Evolutionary conservation across 768 basidiomycete genomes (phyloP), one percentile per base, ranked within the genome.

Genomic region (Mycena venus): DNA sequence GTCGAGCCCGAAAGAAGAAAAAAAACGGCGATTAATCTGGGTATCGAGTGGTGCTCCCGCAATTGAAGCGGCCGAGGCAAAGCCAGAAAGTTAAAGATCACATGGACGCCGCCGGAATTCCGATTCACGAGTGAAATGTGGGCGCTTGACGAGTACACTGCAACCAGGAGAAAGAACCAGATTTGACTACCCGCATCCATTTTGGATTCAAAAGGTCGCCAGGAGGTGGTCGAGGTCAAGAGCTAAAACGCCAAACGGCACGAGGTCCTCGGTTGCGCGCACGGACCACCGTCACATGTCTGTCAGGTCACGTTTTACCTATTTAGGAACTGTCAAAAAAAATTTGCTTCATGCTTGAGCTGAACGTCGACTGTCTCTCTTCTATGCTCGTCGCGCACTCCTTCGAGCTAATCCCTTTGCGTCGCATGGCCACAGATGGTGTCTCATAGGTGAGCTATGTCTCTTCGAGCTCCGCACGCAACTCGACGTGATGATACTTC

Each of bases 401-500:
- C 25, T 42, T 44, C 38, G 11, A 8, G 36, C 3, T 32, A 19
- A 31, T 17, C 7, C 14, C 17, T 9, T 29, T 15, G 31, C 27
- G 17, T 44, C 40, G 21, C 29, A 31, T 56, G 44, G 62, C 47
- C 27, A 12, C 29, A 44, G 27, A 2, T 3, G 27, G 14, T 11
- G 12, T 65, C 19, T 34, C 29, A 14, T 31, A 62, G 72, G 67
- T 74, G 53, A 25, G 68, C 67, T 36, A 14, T 21, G 29, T 63
- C 36, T 61, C 44, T 55, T 11, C 47, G 8, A 38, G 2, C 17
- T 27, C 9, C 21, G 2, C 6, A 6, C 34, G 7, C 59, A 5
- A n/a, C 44, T 74, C 73, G 73, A 74, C 79, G 76, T 81, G 93
- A 94, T 94, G 93, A 92, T 84, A 88, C 79, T 80, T 80, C 82